Percentiles rank a stretch among this genome's conserved stretches.
Conservation (phyloP, 2,329 filamentous ascomycete species). For the Thelonectria olida region DNA sequence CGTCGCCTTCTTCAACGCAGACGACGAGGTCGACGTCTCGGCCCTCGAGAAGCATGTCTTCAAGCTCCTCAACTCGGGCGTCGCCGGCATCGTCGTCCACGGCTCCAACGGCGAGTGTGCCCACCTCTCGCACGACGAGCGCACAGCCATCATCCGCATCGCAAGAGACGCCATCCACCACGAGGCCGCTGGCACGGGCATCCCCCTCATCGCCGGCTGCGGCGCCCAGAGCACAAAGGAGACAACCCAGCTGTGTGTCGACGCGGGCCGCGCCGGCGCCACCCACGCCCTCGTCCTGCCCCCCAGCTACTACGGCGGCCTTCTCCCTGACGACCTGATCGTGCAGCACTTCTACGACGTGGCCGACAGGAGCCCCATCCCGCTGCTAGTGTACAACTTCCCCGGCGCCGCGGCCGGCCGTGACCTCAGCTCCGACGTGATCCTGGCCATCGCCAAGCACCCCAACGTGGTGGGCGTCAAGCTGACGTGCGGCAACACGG, state of each 20-base stretch:
- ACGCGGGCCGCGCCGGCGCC: constrained; percentile 75
- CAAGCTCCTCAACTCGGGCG: constrained; percentile 69
- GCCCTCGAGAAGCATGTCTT: constrained; percentile 47
- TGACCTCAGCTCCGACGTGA: constrained; percentile 68
- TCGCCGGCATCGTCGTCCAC: constrained; percentile 80
- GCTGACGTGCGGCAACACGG: constrained; percentile 72
- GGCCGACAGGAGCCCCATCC: constrained; percentile 66
- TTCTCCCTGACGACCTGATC: constrained; percentile 63
- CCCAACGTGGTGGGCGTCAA: constrained; percentile 72
- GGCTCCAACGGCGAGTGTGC: constrained; percentile 88
- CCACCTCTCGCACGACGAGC: constrained; percentile 77
- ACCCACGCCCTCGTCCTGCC: constrained; percentile 82
- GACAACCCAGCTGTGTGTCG: constrained; percentile 74
- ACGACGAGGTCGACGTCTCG: constrained; percentile 45
- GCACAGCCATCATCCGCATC: constrained; percentile 71
- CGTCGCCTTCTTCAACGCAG: constrained; percentile 47
- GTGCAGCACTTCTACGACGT: constrained; percentile 71
- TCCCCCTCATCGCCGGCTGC: constrained; percentile 76
- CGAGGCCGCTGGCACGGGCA: constrained; percentile 29
- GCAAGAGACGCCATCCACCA: constrained; percentile 48
- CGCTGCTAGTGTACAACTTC: constrained; percentile 73
- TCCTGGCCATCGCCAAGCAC: constrained; percentile 62
- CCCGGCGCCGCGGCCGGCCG: constrained; percentile 68
- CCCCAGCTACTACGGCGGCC: constrained; percentile 77
- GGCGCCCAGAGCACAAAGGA: constrained; percentile 80